Base-by-base conservation (phyloP, 805 yeast species). In the Ascoidea asiatica region DNA sequence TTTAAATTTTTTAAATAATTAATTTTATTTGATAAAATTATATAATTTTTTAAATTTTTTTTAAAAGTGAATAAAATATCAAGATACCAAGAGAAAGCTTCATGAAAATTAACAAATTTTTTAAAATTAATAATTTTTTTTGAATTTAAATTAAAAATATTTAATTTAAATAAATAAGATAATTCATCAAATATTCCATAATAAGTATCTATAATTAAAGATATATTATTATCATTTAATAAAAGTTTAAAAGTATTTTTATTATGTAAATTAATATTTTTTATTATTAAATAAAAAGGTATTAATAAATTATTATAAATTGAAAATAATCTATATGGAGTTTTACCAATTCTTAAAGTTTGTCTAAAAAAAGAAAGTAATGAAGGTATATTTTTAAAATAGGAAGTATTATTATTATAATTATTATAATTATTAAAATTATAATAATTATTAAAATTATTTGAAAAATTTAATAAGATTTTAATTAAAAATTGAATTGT, bases 101-200 rank as follows among this genome's bases (percentile, higher is more conserved):
- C 52, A n/a, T 36, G 19, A 6, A 41, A 41, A 2, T 39, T 41
- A 18, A 49, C 23, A 11, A 44, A 15, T 19, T 29, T 33, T 18
- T 43, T 44, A 19, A 46, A 42, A 18, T 38, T 29, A 17, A 49
- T 49, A 11, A 21, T 39, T 20, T 19, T 33, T 18, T 40, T 39
- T 13, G 44, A 35, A 36, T 41, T 23, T 18, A 41, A 45, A 36
- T 41, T 23, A 18, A 41, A 45, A 19, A 22, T 44, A 15, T 36
- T 18, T 5, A 46, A 39, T 23, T 49, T 49, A 38, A 49, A 49
- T n/a, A 49, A 40, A 17, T 47, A 38, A 5, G 48, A 48, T 13
- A 45, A 21, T 38, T 49, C 52, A 37, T 49, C 52, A 15, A 49
- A 50, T 13, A 49, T 42, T n/a, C 52, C 52, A 37, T 49, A 49